A percentile compares a stretch with the other conserved stretches of the same genome.
These are phyloP conservation scores for Scopulariopsis brevicaulis DNA, from an alignment of 2,329 filamentous ascomycete species.

Conservation along the genomic window DNA sequence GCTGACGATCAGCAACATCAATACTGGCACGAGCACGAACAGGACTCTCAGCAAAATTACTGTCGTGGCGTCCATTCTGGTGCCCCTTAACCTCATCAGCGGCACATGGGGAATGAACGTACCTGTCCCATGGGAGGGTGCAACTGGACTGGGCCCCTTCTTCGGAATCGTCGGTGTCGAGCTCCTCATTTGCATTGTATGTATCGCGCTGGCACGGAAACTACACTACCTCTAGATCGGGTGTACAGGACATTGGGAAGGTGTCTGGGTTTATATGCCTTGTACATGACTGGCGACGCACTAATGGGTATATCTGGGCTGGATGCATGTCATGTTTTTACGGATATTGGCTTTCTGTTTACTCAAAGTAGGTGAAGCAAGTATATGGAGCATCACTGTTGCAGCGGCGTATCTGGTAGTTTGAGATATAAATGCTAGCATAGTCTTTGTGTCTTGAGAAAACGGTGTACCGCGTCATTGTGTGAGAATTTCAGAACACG, in stretches of 20 bases:
- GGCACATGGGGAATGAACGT: slow-evolving; percentile 88
- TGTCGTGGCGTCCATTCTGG: slow-evolving; percentile 85
- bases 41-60: slow-evolving; percentile 90
- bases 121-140: slow-evolving; percentile 49
- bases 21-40: slow-evolving; percentile 80
- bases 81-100: slow-evolving; percentile 87
- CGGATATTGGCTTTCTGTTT: not conserved
- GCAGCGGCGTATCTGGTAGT: not conserved
- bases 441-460: not conserved
- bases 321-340: not conserved
- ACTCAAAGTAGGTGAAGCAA: not conserved
- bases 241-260: not conserved
- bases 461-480: not conserved
- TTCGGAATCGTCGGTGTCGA: slow-evolving; percentile 41
- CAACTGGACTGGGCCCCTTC: slow-evolving; percentile 42
- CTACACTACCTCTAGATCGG: slow-evolving; percentile 30
- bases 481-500: too few species aligned
- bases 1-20: slow-evolving; percentile 82
- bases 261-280: not conserved
- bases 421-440: not conserved
- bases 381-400: not conserved
- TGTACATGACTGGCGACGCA: not conserved
- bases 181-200: slow-evolving; percentile 34
- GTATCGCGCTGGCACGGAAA: slow-evolving; percentile 32
- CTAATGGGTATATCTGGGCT: not conserved